Evolutionary conservation across 306 rosid genomes (phyloP).

Genomic region (Lablab purpureus): DNA sequence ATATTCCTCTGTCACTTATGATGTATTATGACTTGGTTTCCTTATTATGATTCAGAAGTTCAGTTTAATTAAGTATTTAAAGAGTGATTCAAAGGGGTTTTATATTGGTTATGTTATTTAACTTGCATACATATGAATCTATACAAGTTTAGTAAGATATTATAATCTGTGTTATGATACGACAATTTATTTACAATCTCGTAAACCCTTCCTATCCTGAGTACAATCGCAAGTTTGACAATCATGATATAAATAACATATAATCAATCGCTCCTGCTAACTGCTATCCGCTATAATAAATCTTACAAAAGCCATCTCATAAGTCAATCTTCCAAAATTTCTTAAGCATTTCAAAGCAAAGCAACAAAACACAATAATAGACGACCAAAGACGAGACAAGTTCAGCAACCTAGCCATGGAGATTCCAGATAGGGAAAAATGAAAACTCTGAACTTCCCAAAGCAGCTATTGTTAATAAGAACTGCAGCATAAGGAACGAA

Average conservation of each 20-base stretch:
- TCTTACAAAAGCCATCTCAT: neutral
- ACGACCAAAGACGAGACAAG: neutral
- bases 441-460: neutral
- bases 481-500: neutral
- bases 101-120: neutral
- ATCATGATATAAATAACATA: too few species aligned
- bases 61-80: neutral
- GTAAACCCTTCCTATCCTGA: neutral
- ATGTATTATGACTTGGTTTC: too few species aligned
- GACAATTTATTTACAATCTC: neutral
- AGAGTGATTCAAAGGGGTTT: neutral
- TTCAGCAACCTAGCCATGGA: neutral
- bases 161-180: neutral
- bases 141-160: neutral
- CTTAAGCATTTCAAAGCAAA: constrained; percentile 2
- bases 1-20: too few species aligned
- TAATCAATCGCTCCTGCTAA: constrained; percentile 2
- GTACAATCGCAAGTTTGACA: neutral
- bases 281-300: neutral
- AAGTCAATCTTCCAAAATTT: neutral
- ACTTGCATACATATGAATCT: neutral
- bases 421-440: neutral
- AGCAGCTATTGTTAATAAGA: neutral
- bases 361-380: neutral
- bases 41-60: too few species aligned